Conservation (phyloP, 495 filamentous ascomycete genomes). For the Penicillium cinerascens region DNA sequence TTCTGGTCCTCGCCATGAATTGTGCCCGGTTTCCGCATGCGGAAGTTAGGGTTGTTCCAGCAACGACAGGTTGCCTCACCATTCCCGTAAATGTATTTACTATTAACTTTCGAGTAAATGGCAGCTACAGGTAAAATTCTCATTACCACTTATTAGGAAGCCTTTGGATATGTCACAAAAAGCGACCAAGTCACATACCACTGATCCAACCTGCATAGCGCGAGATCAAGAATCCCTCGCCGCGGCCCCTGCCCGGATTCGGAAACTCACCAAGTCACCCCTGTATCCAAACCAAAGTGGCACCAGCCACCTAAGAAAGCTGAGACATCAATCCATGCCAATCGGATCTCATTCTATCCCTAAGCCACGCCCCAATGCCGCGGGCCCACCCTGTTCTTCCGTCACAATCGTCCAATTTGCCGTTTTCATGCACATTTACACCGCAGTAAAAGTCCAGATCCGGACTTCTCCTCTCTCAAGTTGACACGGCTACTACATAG, state of each 20-base stretch:
- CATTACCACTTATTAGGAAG: too few species aligned
- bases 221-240: neutral
- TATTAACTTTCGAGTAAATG: too few species aligned
- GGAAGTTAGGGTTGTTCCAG: neutral
- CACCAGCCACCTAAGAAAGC: too few species aligned
- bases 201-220: neutral
- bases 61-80: too few species aligned
- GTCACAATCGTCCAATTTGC: neutral
- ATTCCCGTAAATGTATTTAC: too few species aligned
- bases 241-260: conserved; percentile 7
- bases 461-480: conserved; percentile 1
- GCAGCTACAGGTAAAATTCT: too few species aligned
- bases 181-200: neutral
- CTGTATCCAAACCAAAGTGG: neutral
- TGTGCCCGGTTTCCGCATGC: neutral
- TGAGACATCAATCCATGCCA: neutral
- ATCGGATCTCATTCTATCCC: neutral
- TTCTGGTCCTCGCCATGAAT: neutral
- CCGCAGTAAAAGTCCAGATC: neutral
- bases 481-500: neutral
- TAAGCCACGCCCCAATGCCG: neutral
- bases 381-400: neutral
- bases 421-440: conserved; percentile 14
- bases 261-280: neutral
- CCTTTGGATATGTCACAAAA: too few species aligned